These are phyloP conservation scores for Alternaria sp. DNA, from an alignment of 2,329 filamentous ascomycete genomes.

Conservation along the genomic window DNA sequence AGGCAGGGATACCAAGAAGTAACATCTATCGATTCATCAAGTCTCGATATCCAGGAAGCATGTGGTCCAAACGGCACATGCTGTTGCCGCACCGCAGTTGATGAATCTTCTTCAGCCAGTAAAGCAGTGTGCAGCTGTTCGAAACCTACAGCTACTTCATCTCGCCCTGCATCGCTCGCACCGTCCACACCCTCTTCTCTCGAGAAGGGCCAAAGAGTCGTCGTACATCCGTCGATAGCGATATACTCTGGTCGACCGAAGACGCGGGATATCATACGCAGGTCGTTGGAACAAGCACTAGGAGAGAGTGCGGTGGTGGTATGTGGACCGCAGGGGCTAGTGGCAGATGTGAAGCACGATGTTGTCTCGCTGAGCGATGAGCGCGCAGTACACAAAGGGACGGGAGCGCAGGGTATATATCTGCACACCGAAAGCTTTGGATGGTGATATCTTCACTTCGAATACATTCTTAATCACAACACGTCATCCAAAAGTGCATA, in stretches of 20 bases:
- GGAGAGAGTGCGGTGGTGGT: constrained; percentile 69
- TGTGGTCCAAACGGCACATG: constrained; percentile 48
- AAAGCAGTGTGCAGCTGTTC: constrained; percentile 27
- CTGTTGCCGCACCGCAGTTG: constrained; percentile 58
- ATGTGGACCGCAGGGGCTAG: constrained; percentile 64
- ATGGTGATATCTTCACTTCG: background rate
- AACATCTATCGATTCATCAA: constrained; percentile 9
- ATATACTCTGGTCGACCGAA: constrained; percentile 61
- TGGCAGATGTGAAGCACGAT: constrained; percentile 61
- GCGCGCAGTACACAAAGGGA: constrained; percentile 70
- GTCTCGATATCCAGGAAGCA: constrained; percentile 24
- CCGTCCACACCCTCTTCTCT: constrained; percentile 20
- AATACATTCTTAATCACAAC: background rate
- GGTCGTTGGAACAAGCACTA: constrained; percentile 62
- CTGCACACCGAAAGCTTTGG: constrained; percentile 64
- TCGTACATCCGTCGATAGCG: constrained; percentile 43
- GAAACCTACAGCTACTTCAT: background rate
- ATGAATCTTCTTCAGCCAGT: constrained; percentile 43
- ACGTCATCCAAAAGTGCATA: background rate
- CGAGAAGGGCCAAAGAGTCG: constrained; percentile 9
- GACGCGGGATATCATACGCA: constrained; percentile 59
- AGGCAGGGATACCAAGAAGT: constrained; percentile 31
- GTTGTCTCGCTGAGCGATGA: constrained; percentile 67
- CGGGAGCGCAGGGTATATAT: constrained; percentile 68
- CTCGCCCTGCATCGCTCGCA: constrained; percentile 14